Base-by-base conservation (phyloP, 805 yeast species). In the Saccharomyces mikatae region DNA sequence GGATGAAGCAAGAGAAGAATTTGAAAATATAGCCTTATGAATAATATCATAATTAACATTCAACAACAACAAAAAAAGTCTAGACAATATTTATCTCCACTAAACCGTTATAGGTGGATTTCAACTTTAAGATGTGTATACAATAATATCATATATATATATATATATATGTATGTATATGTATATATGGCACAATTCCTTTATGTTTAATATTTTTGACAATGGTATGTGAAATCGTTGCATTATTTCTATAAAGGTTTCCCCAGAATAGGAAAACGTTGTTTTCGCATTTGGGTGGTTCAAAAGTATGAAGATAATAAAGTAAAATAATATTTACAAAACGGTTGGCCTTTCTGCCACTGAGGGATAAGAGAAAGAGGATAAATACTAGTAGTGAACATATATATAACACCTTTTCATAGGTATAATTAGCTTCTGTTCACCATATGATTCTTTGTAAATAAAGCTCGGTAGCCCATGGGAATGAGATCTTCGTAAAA, bases 391-490 rank as follows among this genome's bases (percentile, higher is more conserved):
- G n/a, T 30, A 21, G 21, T 30, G n/a, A 48, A 24, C 36, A 48
- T 30, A 9, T 26, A 27, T 29, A 22, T 13, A 21, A 22, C 14
- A n/a, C n/a, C 27, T 28, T 17, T 27, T 29, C 4, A 14, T 10
- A 17, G 27, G 10, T 32, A 24, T 31, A 21, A 36, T 36, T 6
- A 36, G 22, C n/a, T 5, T 36, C 17, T 11, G 4, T 17, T 54
- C 58, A 94, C 99, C 98, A 94, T 62, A 92, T 90, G 56, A 94
- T 88, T 62, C 97, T 79, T 69, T 90, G 96, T 8, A 74, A 61
- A 6, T 68, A 71, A 0, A 79, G 75, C 61, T 87, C 87, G 54
- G 78, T 75, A 0, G 67, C 72, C 97, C 97, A 90, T 9, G 66
- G 59, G 61, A 91, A 87, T 28, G 87, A 80, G 57, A 80, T 77